Conservation (phyloP, 805 yeast species). For the Saturnispora gosingensis region DNA sequence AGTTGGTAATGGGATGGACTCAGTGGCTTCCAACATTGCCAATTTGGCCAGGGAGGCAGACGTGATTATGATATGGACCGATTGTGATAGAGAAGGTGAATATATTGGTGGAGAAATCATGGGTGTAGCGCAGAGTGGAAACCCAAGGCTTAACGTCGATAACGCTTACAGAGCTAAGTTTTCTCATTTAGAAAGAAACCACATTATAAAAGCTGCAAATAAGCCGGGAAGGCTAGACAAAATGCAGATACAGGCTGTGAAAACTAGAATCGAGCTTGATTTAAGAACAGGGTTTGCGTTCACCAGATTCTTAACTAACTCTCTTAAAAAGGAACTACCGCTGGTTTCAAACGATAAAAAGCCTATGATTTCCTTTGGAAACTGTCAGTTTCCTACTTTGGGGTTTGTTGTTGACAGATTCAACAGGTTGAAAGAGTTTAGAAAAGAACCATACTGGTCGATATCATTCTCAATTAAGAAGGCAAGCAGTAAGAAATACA, state of each 20-base stretch:
- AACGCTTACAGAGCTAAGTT: constrained; percentile 69
- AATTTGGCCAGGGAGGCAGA: constrained; percentile 53
- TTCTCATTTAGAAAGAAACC: constrained; percentile 75
- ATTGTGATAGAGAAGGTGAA: constrained; percentile 96
- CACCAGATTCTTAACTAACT: constrained; percentile 66
- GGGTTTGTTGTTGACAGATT: constrained; percentile 94
- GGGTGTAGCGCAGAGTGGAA: constrained; percentile 52
- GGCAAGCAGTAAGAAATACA: constrained; percentile 28
- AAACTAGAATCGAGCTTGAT: constrained; percentile 80
- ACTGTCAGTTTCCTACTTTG: constrained; percentile 92
- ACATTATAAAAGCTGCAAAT: constrained; percentile 65
- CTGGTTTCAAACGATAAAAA: constrained; percentile 10
- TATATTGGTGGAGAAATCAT: constrained; percentile 80
- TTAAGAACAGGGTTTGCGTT: constrained; percentile 82
- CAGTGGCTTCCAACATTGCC: constrained; percentile 56
- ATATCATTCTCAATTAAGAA: constrained; percentile 45
- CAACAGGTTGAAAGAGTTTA: constrained; percentile 60
- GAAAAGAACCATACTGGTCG: constrained; percentile 75
- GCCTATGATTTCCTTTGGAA: constrained; percentile 63
- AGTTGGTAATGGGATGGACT: constrained; percentile 25
- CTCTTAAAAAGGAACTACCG: constrained; percentile 30
- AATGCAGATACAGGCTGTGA: constrained; percentile 73
- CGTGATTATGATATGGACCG: constrained; percentile 90
- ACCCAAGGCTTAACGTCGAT: constrained; percentile 36
- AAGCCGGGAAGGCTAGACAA: constrained; percentile 56